phyloP scores from a whole-genome alignment of 2,329 filamentous ascomycete genomes.

The Aspergillus viridinutans region DNA sequence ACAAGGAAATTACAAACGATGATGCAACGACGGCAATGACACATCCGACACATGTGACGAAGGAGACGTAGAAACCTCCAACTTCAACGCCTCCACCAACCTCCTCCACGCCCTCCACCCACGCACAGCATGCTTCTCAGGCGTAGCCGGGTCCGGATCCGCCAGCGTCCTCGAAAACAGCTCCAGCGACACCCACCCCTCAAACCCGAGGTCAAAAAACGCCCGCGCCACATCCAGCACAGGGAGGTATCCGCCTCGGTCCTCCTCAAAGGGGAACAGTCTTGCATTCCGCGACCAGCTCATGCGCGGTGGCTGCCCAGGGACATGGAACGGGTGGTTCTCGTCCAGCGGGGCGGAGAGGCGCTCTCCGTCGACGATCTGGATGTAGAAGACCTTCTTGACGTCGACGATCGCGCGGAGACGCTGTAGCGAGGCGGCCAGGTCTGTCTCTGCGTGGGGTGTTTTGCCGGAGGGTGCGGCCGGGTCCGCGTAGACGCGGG shows the following conservation, averaged over 20 bases:
- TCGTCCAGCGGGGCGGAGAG: slow-evolving; percentile 54
- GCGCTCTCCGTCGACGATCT: slow-evolving; percentile 69
- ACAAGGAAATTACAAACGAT: slow-evolving; percentile 12
- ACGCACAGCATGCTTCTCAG: slow-evolving; percentile 52
- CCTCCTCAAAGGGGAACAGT: slow-evolving; percentile 61
- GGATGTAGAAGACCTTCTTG: slow-evolving; percentile 68
- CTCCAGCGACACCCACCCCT: slow-evolving; percentile 69
- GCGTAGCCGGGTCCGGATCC: slow-evolving; percentile 49
- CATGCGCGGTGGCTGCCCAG: slow-evolving; percentile 62
- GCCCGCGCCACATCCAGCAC: slow-evolving; percentile 57
- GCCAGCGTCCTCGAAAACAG: slow-evolving; percentile 61
- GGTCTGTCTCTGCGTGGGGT: slow-evolving; percentile 51
- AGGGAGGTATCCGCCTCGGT: slow-evolving; percentile 64
- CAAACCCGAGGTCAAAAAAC: slow-evolving; percentile 59
- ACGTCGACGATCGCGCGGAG: slow-evolving; percentile 56
- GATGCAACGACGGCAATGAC: slow-evolving; percentile 8
- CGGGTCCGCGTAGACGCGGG: slow-evolving; percentile 67
- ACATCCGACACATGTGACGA: background rate
- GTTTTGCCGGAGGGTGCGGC: slow-evolving; percentile 49
- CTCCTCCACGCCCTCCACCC: slow-evolving; percentile 51
- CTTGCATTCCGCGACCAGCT: slow-evolving; percentile 74
- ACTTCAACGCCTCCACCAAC: slow-evolving; percentile 28
- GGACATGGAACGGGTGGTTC: slow-evolving; percentile 56
- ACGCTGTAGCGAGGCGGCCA: slow-evolving; percentile 52
- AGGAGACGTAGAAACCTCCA: background rate